Conservation (phyloP, 352 stramenopile genomes). For the Thalassiosira gravida region DNA sequence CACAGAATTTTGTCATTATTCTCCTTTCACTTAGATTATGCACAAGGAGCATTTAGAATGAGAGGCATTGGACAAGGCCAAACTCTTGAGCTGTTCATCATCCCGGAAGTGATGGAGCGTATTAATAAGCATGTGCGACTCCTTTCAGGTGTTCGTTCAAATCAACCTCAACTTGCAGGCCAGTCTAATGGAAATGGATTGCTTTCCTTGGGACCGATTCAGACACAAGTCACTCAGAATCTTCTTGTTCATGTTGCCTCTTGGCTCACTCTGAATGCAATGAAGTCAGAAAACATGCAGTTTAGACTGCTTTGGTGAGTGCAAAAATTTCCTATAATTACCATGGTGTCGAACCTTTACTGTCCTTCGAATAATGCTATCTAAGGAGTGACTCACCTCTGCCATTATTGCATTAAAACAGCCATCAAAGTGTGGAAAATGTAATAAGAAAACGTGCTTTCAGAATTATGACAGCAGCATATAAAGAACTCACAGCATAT, state of each 20-base stretch:
- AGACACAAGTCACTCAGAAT: constrained; percentile 59
- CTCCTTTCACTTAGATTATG: constrained; percentile 78
- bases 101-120: constrained; percentile 87
- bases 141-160: constrained; percentile 42
- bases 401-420: constrained; percentile 8
- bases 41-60: constrained; percentile 91
- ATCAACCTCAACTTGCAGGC: constrained; percentile 31
- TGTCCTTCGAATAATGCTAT: too few relatives aligned
- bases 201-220: constrained; percentile 53
- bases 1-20: background rate
- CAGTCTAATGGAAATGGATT: constrained; percentile 45
- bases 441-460: constrained; percentile 95
- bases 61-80: constrained; percentile 88
- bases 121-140: constrained; percentile 67
- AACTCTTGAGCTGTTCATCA: constrained; percentile 90
- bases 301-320: constrained; percentile 93
- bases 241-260: constrained; percentile 92
- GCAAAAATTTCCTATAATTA: background rate
- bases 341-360: too few relatives aligned
- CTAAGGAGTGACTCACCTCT: constrained; percentile 45
- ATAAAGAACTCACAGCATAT: constrained; percentile 85
- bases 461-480: constrained; percentile 87
- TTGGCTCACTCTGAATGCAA: constrained; percentile 99
- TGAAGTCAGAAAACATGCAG: constrained; percentile 99
- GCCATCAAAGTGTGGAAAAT: constrained; percentile 93